A percentile compares a stretch with the other conserved stretches of the same genome.
phyloP scores from a whole-genome alignment of 208 protist genomes.

The Trichomonas gallinae region DNA sequence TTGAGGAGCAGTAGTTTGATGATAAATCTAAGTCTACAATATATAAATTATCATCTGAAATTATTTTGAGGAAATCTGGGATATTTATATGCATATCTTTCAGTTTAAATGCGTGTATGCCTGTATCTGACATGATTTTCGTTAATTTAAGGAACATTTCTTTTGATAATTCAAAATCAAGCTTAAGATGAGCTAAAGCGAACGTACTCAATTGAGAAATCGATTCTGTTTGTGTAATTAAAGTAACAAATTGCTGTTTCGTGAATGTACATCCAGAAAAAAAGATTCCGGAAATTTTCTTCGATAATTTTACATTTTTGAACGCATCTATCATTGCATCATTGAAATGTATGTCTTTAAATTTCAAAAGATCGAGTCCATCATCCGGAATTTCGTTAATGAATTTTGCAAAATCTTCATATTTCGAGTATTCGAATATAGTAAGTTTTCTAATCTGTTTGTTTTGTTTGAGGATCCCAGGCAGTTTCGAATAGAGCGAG shows the following conservation, averaged over 20 bases:
- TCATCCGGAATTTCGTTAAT: background rate
- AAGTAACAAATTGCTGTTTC: background rate
- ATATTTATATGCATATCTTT: background rate
- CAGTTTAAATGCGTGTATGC: background rate
- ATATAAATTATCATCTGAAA: background rate
- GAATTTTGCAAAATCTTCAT: background rate
- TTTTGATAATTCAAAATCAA: background rate
- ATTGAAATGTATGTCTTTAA: background rate
- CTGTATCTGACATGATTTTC: background rate
- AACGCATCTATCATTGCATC: background rate
- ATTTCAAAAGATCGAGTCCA: background rate
- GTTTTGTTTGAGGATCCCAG: background rate
- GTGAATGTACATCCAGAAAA: background rate
- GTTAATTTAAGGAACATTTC: background rate
- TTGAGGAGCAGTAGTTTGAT: background rate
- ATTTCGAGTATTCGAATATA: background rate
- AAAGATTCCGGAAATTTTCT: background rate
- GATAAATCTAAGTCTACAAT: background rate
- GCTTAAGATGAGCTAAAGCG: background rate
- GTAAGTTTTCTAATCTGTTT: background rate
- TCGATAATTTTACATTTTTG: background rate
- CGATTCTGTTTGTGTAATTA: background rate
- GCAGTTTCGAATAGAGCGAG: background rate
- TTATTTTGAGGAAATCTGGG: background rate
- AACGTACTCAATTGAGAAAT: background rate